Conservation (phyloP, 2,329 filamentous ascomycete species). For the Colletotrichum tropicale region DNA sequence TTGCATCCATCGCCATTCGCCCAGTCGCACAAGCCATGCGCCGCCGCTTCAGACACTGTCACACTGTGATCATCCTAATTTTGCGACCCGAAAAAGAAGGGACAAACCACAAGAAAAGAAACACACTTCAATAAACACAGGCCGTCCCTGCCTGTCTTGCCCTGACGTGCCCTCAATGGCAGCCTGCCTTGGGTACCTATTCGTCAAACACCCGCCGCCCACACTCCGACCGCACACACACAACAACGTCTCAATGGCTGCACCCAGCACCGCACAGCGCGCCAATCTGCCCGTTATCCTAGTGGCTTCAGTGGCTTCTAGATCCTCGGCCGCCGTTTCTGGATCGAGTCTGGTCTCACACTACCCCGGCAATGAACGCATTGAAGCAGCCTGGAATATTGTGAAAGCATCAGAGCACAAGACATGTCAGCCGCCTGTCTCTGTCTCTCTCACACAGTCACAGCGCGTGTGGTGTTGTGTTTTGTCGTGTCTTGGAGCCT, state of each 20-base stretch:
- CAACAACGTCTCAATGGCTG: background rate
- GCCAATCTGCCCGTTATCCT: constrained; percentile 14
- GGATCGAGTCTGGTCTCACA: constrained; percentile 12
- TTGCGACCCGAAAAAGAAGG: background rate
- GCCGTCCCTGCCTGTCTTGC: background rate
- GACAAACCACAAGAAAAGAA: background rate
- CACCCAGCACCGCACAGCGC: background rate
- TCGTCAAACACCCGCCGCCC: background rate
- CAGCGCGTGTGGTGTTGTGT: background rate
- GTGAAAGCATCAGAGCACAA: background rate
- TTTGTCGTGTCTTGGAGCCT: background rate
- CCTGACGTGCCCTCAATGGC: background rate
- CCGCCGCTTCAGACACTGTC: constrained; percentile 3
- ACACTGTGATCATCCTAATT: background rate
- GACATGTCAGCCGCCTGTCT: background rate
- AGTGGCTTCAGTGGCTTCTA: constrained; percentile 20
- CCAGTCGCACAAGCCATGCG: background rate
- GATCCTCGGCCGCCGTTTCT: constrained; percentile 17
- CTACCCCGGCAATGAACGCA: background rate
- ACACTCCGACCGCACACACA: background rate
- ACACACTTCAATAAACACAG: background rate
- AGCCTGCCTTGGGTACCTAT: background rate
- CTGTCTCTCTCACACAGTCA: background rate
- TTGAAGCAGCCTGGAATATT: background rate
- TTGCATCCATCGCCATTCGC: background rate